A percentile compares a stretch with the other conserved stretches of the same genome.
These are phyloP conservation scores for Rosa hybrid DNA, from an alignment of 331 rosid genomes.

Conservation along the genomic window DNA sequence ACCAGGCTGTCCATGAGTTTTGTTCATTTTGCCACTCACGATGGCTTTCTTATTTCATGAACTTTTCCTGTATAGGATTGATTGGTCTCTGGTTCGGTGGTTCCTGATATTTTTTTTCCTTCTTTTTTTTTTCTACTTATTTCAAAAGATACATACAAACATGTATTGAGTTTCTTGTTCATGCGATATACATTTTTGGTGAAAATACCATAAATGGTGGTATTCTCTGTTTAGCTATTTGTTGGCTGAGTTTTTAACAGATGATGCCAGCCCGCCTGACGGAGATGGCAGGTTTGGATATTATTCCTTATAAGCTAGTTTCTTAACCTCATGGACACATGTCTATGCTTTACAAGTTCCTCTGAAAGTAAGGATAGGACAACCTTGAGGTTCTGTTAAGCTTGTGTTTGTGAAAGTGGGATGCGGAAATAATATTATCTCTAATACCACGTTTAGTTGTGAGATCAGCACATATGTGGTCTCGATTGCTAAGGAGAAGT, in stretches of 20 bases:
- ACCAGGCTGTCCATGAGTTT: conserved; percentile 4
- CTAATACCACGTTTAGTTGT: neutral
- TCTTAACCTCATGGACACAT: too few species aligned
- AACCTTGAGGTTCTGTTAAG: neutral
- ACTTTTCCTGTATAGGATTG: neutral
- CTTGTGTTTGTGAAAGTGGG: neutral
- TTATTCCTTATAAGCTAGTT: neutral
- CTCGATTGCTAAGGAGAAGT: neutral
- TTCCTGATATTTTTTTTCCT: neutral
- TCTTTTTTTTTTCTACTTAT: neutral
- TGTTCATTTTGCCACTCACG: neutral
- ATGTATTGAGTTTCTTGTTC: neutral
- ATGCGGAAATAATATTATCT: neutral
- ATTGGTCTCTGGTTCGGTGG: neutral
- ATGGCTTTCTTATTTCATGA: neutral
- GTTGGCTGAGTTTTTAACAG: neutral
- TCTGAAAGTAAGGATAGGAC: neutral
- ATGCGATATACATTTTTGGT: neutral
- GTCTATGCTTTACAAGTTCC: too few species aligned
- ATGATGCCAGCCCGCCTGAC: neutral
- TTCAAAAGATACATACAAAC: neutral
- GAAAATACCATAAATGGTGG: neutral
- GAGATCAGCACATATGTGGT: neutral
- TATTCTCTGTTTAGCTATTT: conserved; percentile 4
- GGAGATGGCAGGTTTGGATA: neutral